phyloP scores from a whole-genome alignment of 2,329 filamentous ascomycete genomes.

The Colletotrichum tropicale region DNA sequence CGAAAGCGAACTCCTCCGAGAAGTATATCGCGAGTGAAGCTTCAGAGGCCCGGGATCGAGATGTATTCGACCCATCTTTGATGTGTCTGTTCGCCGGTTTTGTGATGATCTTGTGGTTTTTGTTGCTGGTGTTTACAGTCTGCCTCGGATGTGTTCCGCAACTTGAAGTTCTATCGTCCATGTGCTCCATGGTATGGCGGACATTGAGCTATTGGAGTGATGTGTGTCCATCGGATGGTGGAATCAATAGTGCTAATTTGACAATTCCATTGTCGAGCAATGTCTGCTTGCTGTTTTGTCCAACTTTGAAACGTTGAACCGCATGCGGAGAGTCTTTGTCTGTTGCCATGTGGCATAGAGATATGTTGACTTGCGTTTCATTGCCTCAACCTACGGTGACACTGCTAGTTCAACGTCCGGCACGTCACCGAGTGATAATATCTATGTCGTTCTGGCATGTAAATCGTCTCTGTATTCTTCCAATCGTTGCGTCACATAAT shows the following conservation, averaged over 20 bases:
- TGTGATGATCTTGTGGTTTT: neutral
- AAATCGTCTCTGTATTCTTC: neutral
- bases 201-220: neutral
- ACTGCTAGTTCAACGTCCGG: rapidly evolving
- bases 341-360: neutral
- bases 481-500: neutral
- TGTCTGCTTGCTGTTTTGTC: neutral
- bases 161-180: neutral
- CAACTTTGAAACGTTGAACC: neutral
- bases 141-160: neutral
- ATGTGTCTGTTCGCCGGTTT: neutral
- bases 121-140: neutral
- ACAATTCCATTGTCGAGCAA: neutral
- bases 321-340: neutral
- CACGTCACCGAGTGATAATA: neutral
- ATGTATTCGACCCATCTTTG: neutral
- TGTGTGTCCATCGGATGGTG: neutral
- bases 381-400: neutral
- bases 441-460: neutral
- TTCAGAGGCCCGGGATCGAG: neutral
- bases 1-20: neutral
- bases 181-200: neutral
- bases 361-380: neutral
- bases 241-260: neutral
- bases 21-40: neutral